Conservation (phyloP, 2,329 filamentous ascomycete genomes). For the Colletotrichum sp. region DNA sequence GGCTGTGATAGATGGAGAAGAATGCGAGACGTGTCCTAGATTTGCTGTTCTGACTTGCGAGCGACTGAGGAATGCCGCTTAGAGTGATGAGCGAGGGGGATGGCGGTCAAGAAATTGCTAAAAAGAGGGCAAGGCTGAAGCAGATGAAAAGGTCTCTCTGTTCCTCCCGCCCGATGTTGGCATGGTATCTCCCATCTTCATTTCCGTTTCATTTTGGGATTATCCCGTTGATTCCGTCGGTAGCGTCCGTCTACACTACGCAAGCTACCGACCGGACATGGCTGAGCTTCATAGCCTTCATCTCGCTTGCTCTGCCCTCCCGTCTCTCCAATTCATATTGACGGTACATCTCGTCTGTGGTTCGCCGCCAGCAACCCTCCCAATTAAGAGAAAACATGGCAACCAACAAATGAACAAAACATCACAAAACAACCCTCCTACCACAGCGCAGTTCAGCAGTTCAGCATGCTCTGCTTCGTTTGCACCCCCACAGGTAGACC, state of each 20-base stretch:
- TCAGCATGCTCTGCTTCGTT: background rate
- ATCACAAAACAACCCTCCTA: background rate
- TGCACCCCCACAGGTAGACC: background rate
- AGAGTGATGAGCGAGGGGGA: background rate
- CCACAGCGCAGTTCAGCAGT: background rate
- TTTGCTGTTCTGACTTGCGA: background rate
- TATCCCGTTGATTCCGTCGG: background rate
- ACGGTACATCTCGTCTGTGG: too few species aligned
- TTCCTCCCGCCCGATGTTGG: background rate
- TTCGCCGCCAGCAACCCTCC: too few species aligned
- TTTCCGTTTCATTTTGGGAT: background rate
- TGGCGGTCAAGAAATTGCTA: background rate
- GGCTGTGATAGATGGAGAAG: background rate
- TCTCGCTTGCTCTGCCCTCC: background rate
- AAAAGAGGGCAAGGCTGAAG: background rate
- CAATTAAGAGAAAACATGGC: background rate
- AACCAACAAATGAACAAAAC: background rate
- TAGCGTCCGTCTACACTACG: background rate
- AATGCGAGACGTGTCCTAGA: background rate
- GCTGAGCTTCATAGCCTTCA: background rate
- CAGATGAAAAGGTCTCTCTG: background rate
- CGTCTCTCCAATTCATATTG: background rate
- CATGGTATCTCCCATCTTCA: background rate
- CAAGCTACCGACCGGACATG: background rate
- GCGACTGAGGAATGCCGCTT: background rate